These are phyloP conservation scores for Arthromyces matolae DNA, from an alignment of 768 basidiomycete genomes.

Conservation along the genomic window DNA sequence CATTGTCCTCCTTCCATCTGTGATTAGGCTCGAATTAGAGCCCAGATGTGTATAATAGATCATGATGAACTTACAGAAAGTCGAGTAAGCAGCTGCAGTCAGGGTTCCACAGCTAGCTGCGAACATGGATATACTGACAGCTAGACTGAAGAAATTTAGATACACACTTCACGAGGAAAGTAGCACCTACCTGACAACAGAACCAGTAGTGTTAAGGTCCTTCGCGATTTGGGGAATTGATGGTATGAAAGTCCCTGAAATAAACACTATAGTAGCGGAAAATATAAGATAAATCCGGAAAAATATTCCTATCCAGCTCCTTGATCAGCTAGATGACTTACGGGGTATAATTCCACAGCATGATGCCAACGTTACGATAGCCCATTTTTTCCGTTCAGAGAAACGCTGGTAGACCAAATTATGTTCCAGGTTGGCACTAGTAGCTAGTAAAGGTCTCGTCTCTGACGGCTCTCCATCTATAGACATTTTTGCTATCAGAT, in stretches of 20 bases:
- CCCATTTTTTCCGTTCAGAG: too few species aligned
- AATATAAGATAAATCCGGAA: conserved; percentile 35
- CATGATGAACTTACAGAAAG: conserved; percentile 31
- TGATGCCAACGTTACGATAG: conserved; percentile 52
- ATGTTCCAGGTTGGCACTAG: conserved; percentile 16
- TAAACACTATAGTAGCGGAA: conserved; percentile 64
- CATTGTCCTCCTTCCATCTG: conserved; percentile 52
- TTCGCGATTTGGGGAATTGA: too few species aligned
- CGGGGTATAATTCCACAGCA: conserved; percentile 62
- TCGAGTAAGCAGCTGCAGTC: conserved; percentile 32
- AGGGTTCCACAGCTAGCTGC: conserved; percentile 33
- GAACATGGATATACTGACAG: too few species aligned
- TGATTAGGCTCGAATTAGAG: not conserved
- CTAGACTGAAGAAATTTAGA: conserved; percentile 17
- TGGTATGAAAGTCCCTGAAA: too few species aligned
- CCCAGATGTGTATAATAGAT: not conserved
- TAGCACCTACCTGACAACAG: conserved; percentile 45
- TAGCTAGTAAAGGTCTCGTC: conserved; percentile 34
- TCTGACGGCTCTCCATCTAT: conserved; percentile 18
- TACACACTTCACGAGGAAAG: conserved; percentile 22
- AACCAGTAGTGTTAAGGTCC: conserved; percentile 50
- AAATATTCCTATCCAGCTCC: not conserved
- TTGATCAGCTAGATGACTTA: conserved; percentile 26
- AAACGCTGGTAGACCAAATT: conserved; percentile 54
- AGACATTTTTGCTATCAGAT: too few species aligned